Percentiles rank a stretch among this genome's conserved stretches.
phyloP scores from a whole-genome alignment of 2,329 filamentous ascomycete genomes.

The Pseudogymnoascus sp. region DNA sequence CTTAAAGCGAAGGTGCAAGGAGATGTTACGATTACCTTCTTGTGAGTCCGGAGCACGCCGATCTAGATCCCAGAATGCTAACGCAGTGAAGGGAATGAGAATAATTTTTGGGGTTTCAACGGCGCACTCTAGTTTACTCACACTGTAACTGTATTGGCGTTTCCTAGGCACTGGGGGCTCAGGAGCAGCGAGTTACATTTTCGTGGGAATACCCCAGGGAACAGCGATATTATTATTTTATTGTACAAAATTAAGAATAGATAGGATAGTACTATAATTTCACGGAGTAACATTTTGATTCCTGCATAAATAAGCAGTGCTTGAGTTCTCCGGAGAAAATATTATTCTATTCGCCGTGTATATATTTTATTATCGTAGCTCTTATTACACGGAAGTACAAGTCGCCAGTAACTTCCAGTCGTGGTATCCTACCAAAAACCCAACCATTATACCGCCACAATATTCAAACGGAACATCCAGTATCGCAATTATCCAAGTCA shows the following conservation, averaged over 20 bases:
- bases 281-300: neutral
- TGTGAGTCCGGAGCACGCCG: slow-evolving; percentile 17
- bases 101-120: neutral
- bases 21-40: slow-evolving; percentile 58
- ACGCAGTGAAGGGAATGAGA: neutral
- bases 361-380: too few relatives aligned
- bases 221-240: neutral
- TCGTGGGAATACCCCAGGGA: neutral
- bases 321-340: neutral
- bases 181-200: neutral
- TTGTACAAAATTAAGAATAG: neutral
- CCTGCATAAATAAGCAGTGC: neutral
- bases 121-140: neutral
- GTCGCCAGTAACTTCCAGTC: neutral
- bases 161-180: neutral
- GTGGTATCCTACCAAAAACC: neutral
- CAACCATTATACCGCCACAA: neutral
- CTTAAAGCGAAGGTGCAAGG: slow-evolving; percentile 74
- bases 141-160: neutral
- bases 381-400: neutral
- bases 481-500: neutral
- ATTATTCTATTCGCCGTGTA: neutral
- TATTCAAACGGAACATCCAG: neutral
- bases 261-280: neutral
- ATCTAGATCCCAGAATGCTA: neutral